Conservation (phyloP, 1,139 yeast species). For the Taiozyma sp. region DNA sequence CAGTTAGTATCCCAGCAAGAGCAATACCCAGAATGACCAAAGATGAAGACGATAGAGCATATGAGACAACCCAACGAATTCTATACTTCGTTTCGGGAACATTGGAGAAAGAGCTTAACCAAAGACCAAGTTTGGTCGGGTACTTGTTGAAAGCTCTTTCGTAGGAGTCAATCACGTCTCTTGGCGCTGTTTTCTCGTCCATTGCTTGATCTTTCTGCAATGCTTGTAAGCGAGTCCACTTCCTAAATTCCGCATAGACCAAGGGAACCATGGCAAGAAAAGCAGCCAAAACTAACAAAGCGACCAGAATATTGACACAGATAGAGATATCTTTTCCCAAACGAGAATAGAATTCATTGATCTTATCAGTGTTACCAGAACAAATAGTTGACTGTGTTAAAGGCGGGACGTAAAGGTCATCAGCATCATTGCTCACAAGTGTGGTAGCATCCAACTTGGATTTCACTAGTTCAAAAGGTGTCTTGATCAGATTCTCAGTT, state of each 20-base stretch:
- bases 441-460: conserved; percentile 31
- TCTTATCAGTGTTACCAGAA: conserved; percentile 21
- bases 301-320: conserved; percentile 35
- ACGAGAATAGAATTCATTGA: conserved; percentile 31
- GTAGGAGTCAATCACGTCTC: conserved; percentile 27
- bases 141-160: conserved; percentile 28
- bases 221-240: conserved; percentile 44
- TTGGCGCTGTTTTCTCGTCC: background rate
- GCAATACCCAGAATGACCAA: conserved; percentile 41
- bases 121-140: conserved; percentile 19
- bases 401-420: conserved; percentile 26
- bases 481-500: conserved; percentile 40
- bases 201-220: conserved; percentile 23
- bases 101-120: conserved; percentile 8
- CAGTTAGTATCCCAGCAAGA: conserved; percentile 42
- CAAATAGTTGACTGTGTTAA: conserved; percentile 23
- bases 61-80: conserved; percentile 45
- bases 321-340: conserved; percentile 29
- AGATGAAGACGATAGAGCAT: conserved; percentile 45
- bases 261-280: conserved; percentile 36
- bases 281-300: conserved; percentile 36
- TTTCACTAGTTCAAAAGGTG: conserved; percentile 52
- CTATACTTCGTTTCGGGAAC: conserved; percentile 16
- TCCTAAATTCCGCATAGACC: conserved; percentile 38
- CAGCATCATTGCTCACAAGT: conserved; percentile 19